Conservation (phyloP, 345 rosid species). For the Eucalyptus marginata region DNA sequence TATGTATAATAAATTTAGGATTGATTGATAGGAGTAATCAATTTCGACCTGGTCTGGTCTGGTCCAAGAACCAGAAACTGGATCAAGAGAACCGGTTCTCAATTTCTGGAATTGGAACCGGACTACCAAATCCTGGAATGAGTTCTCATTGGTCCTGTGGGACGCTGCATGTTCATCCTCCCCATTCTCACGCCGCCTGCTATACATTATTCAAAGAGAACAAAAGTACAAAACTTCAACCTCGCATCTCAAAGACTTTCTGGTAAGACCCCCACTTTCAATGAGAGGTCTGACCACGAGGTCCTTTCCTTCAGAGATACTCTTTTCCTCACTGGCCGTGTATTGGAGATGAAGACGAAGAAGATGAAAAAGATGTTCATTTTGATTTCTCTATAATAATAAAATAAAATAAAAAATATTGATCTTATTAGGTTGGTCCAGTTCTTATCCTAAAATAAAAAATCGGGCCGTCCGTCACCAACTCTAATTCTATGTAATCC, state of each 20-base stretch:
- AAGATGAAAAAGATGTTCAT: not conserved
- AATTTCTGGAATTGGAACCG: too few relatives aligned
- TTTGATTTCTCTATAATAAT: not conserved
- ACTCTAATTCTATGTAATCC: not conserved
- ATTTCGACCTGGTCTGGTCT: too few relatives aligned
- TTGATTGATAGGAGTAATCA: not conserved
- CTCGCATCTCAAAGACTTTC: not conserved
- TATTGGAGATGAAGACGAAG: not conserved
- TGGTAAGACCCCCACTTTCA: not conserved
- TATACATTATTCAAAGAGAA: not conserved
- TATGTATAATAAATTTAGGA: not conserved
- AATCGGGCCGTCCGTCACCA: not conserved
- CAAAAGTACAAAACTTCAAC: not conserved
- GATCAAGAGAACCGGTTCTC: too few relatives aligned
- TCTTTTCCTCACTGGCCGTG: not conserved
- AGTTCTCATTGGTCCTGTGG: too few relatives aligned
- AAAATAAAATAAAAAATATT: fast-evolving
- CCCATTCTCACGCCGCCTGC: not conserved
- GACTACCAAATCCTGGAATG: too few relatives aligned
- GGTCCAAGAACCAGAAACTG: too few relatives aligned
- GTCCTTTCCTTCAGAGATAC: not conserved
- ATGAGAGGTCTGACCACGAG: not conserved
- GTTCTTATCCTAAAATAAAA: fast-evolving
- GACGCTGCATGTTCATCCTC: not conserved
- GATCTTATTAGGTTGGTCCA: too few relatives aligned